A percentile compares a stretch with the other conserved stretches of the same genome.
Conservation (phyloP, 257 asterid genomes). For the Solanum piurae region DNA sequence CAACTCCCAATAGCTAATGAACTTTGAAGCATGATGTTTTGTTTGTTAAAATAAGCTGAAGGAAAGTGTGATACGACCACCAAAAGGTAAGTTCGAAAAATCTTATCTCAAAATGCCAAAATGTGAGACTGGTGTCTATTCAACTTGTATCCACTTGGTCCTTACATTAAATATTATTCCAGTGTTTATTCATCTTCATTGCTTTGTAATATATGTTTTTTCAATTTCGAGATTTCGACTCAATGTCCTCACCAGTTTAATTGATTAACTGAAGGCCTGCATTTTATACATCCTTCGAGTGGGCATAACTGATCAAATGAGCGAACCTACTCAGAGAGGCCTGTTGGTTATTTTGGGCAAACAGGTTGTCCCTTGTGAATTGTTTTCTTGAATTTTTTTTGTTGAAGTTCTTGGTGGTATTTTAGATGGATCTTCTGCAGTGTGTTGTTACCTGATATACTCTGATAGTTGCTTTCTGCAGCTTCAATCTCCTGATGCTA, state of each 20-base stretch:
- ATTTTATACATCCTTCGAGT: constrained; percentile 82
- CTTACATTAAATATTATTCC: neutral
- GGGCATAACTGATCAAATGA: constrained; percentile 94
- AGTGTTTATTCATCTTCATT: constrained; percentile 3
- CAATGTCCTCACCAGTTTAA: constrained; percentile 5
- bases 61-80: neutral
- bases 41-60: neutral
- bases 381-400: neutral
- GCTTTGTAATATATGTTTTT: constrained; percentile 6
- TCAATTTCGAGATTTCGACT: neutral
- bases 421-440: neutral
- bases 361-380: constrained; percentile 55
- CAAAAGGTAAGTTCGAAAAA: neutral
- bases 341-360: constrained; percentile 74
- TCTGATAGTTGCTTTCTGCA: constrained; percentile 33
- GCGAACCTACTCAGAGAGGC: constrained; percentile 91
- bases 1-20: neutral
- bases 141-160: neutral
- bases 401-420: neutral
- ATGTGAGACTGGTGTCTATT: neutral
- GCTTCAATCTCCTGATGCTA: constrained; percentile 77
- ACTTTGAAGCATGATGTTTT: neutral
- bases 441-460: constrained; percentile 2
- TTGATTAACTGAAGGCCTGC: constrained; percentile 77
- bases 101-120: neutral